A percentile compares a stretch with the other conserved stretches of the same genome.
These are phyloP conservation scores for Spergularia marina DNA, from an alignment of 148 eudicot species.

Conservation along the genomic window DNA sequence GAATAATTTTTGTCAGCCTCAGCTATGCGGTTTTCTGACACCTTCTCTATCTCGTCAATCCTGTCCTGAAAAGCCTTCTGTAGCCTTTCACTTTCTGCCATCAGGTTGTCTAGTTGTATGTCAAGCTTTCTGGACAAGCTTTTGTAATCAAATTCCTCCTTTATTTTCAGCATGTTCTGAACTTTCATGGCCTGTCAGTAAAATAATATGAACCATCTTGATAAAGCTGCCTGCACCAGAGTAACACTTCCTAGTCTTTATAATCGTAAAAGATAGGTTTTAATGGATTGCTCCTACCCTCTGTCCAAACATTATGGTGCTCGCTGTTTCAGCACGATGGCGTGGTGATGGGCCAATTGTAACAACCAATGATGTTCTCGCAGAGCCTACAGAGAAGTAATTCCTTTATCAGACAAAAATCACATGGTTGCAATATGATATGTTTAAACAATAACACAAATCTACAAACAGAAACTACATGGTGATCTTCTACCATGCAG, in stretches of 20 bases:
- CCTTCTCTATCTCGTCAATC: constrained; percentile 57
- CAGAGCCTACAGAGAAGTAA: constrained; percentile 50
- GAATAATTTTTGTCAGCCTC: constrained; percentile 65
- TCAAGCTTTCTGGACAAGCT: constrained; percentile 89
- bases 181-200: constrained; percentile 74
- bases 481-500: background rate
- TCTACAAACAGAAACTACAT: background rate
- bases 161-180: constrained; percentile 87
- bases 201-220: constrained; percentile 12
- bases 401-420: constrained; percentile 14
- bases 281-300: constrained; percentile 44
- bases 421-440: background rate
- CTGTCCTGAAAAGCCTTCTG: constrained; percentile 77
- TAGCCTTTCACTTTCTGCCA: constrained; percentile 89
- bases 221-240: background rate
- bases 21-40: constrained; percentile 61
- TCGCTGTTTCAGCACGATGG: constrained; percentile 85
- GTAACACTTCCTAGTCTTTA: background rate
- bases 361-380: constrained; percentile 80
- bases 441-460: background rate
- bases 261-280: background rate
- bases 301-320: constrained; percentile 92
- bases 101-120: constrained; percentile 83
- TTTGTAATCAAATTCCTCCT: constrained; percentile 95
- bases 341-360: constrained; percentile 93